Evolutionary conservation across 768 basidiomycete genomes (phyloP), one percentile per base, ranked within the genome.

Genomic region (Lactifluus volemus): DNA sequence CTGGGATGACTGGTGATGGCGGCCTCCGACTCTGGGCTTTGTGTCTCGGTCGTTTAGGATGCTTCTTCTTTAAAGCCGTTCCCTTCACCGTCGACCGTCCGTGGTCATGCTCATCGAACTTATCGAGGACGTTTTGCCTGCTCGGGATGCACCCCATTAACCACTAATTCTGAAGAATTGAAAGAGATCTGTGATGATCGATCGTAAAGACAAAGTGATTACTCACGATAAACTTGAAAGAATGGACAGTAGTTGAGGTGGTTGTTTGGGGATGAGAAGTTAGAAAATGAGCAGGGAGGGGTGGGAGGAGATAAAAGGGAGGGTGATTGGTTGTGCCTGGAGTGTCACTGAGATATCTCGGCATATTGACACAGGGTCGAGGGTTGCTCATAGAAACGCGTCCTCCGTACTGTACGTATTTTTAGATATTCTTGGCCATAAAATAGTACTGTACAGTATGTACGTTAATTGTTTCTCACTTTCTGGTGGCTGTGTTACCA

Each of bases 131-230:
- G 15, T 54, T 59, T 48, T 72, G 71, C 64, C 76, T 78, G 69
- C 76, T 78, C 36, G 75, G 72, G 51, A 74, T 74, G 66, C 77
- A 78, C 39, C 77, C 77, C 78, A 79, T 50, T 32, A 36, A 45
- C 50, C 44, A 57, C 38, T n/a, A 25, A 54, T 47, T 36, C 19
- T 15, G 34, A 10, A 2, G 49, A 51, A 51, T 30, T 58, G 32
- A 30, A 36, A 45, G 42, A 56, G 36, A 42, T 30, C 11, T 36
- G 39, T 1, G 17, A 12, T 10, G 19, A 49, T 45, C 36, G 30
- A 39, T 17, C 17, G 14, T 12, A 44, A 51, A 44, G 38, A 48
- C n/a, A 4, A 29, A 34, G 47, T 17, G 14, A 41, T 5, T 38
- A 51, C 60, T 17, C 50, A 61, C 60, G 54, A 47, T 29, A 25